Evolutionary conservation across 805 yeast species (phyloP), one percentile per base, ranked within the genome.

Genomic region (Phaffomyces thermotolerans): DNA sequence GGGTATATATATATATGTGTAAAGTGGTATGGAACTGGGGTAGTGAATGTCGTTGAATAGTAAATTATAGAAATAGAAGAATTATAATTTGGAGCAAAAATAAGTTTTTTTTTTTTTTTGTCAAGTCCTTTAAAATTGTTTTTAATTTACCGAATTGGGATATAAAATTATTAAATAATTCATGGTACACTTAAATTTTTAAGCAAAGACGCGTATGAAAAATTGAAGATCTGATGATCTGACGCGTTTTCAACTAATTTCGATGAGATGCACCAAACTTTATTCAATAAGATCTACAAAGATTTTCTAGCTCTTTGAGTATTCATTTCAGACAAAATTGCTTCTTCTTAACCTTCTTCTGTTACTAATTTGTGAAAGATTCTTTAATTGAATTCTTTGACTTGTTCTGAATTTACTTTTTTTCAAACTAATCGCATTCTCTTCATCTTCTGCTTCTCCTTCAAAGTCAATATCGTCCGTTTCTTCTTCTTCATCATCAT

Each of bases 361-460:
- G 20, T 51, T 50, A 27, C 48, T 51, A 8, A 57, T 43, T 39
- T 56, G 56, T 6, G 53, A 45, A 7, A 54, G 37, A 34, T 56
- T 54, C 46, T 52, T 53, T 5, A 54, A 47, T 24, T 46, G 57
- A 23, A 56, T 52, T 8, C 61, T 40, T 17, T 41, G 43, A 24
- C 57, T 52, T 3, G 58, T 25, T 36, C 57, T 39, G 36, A 43
- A 51, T 1, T 44, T 44, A 9, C 37, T 40, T 7, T 42, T 47
- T 25, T 54, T 56, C 33, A 53, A 36, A 5, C 44, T 50, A n/a
- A 49, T 44, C 3, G 58, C 58, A 36, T 52, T 52, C 13, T 50
- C 57, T 10, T 39, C 51, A 15, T 48, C 55, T 10, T 43, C 53
- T 10, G 43, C 44, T 1, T 35, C 38, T 18, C 31, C 40, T 29